A percentile compares a stretch with the other conserved stretches of the same genome.
Conservation (phyloP, 805 yeast species). For the Saccharomycopsis babjevae region DNA sequence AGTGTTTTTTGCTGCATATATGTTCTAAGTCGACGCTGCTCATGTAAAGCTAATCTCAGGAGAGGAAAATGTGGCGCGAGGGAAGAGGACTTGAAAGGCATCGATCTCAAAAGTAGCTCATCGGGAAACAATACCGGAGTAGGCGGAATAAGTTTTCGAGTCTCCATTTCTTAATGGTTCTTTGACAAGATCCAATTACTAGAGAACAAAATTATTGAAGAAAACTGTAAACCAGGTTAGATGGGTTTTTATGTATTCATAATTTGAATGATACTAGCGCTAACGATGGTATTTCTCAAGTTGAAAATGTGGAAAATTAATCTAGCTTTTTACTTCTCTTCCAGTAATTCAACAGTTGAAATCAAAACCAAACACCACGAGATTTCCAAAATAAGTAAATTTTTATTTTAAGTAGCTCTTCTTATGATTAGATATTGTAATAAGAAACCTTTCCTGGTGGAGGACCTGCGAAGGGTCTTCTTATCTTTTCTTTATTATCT, state of each 20-base stretch:
- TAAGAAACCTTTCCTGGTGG: no score
- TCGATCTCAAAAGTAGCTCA: constrained; percentile 17
- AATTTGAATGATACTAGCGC: no score
- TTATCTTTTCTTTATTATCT: background rate
- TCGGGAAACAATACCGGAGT: constrained; percentile 17
- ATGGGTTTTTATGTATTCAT: no score
- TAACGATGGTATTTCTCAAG: no score
- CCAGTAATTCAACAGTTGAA: no score
- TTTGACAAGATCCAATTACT: background rate
- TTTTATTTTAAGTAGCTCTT: no score
- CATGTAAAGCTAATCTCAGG: background rate
- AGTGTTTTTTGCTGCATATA: background rate
- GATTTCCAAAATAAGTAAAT: no score
- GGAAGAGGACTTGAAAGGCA: constrained; percentile 13
- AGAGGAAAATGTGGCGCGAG: constrained; percentile 2
- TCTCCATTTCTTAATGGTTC: background rate
- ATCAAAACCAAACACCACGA: no score
- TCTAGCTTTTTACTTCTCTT: no score
- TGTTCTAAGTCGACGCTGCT: background rate
- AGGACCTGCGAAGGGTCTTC: background rate
- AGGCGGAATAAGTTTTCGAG: constrained; percentile 8
- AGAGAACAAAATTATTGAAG: background rate
- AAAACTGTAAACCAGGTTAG: no score
- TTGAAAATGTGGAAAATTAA: no score
- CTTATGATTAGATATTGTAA: no score